Evolutionary conservation across 495 filamentous ascomycete genomes (phyloP).

Genomic region (Penicillium canariense): DNA sequence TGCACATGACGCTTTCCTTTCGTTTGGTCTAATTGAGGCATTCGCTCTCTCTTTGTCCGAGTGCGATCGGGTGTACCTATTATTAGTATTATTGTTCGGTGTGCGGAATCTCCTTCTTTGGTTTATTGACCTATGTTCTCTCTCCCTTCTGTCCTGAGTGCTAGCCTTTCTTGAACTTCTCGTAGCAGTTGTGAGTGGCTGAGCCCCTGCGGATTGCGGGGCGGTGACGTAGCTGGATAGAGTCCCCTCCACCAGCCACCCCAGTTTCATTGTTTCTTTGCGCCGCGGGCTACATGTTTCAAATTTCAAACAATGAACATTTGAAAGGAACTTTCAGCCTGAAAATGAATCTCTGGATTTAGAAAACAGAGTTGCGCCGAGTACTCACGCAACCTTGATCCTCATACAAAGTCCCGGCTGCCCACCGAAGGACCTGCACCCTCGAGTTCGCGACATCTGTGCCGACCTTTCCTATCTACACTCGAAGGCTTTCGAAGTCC

Average conservation of each 20-base stretch:
- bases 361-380: neutral
- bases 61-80: neutral
- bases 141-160: neutral
- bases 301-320: neutral
- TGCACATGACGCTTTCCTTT: slow-evolving; percentile 9
- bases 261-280: slow-evolving; percentile 5
- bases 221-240: slow-evolving; percentile 16
- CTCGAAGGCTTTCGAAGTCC: neutral
- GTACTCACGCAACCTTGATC: neutral
- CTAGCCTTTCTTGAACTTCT: neutral
- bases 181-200: neutral
- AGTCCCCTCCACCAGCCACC: slow-evolving; percentile 4
- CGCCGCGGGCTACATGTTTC: slow-evolving; percentile 1
- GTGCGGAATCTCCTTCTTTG: no score
- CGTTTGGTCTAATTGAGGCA: slow-evolving; percentile 8
- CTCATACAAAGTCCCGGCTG: neutral
- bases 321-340: neutral
- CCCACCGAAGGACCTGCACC: neutral
- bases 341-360: neutral
- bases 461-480: neutral
- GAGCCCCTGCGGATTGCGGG: slow-evolving; percentile 16
- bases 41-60: slow-evolving; percentile 4
- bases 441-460: neutral
- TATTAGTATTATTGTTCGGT: neutral
- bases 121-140: neutral